Base-by-base conservation (phyloP, 2,329 filamentous ascomycete genomes). In the Xylaria sp. region DNA sequence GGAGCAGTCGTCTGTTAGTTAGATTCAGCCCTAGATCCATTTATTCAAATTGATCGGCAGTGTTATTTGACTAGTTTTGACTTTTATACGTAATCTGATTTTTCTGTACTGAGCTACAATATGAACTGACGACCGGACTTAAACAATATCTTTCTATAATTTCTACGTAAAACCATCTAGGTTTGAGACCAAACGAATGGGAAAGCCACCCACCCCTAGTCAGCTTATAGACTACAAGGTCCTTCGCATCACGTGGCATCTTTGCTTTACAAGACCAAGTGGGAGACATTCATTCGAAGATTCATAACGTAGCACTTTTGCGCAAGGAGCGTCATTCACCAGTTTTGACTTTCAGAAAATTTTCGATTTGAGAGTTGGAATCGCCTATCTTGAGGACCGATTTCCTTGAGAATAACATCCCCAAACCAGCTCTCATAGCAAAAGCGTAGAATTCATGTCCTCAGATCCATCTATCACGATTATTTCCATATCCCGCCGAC, bases 1-100 rank as follows among this genome's bases (percentile, higher is more conserved):
- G 15, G 31, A 23, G 59, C 38, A 46, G 61, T 58, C 26, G 28
- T 59, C 33, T 15, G 54, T 63, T 56, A 60, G 40, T 63, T 56
- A 60, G 40, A 36, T 26, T 51, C 36, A 44, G 62, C 28, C 38
- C 3, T 63, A 44, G 6, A 28, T 20, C 49, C 44, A 38, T 46
- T 60, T 26, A 13, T 23, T 36, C 26, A 44, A 58, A 46, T 53
- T 26, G 9, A 57, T 46, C 11, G 6, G 28, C 59, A 49, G 44
- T 51, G 13, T 33, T 42, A 36, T 58, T 44, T 58, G 26, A 48
- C 33, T 6, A 10, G 31, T 26, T 44, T 66, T 63, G 42, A 46
- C 20, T 58, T 61, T 66, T 26, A 31, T 46, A 48, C 40, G 40
- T 49, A 7, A 23, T 48, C 20, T 17, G 33, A 31, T 57, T 28